phyloP scores from a whole-genome alignment of 345 rosid genomes.

The Iberis pinnata region DNA sequence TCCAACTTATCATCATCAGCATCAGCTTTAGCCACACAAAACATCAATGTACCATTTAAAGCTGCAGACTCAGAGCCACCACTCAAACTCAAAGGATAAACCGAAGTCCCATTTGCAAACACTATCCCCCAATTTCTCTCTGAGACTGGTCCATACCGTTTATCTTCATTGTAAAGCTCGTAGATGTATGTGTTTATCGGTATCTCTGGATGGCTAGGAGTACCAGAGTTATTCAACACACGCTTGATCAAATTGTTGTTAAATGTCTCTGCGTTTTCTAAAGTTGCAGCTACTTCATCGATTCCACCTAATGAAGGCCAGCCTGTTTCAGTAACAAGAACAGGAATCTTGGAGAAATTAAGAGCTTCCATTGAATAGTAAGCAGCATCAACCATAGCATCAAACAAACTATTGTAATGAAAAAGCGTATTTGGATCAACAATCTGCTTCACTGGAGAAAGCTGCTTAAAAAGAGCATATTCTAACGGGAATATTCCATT shows the following conservation, averaged over 20 bases:
- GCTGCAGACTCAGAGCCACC: conserved; percentile 25
- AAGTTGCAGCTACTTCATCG: conserved; percentile 68
- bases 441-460: conserved; percentile 77
- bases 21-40: conserved; percentile 71
- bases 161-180: conserved; percentile 88
- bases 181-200: conserved; percentile 75
- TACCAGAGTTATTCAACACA: conserved; percentile 75
- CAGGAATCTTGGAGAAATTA: conserved; percentile 61
- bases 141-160: conserved; percentile 58
- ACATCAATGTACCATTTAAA: conserved; percentile 44
- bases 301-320: conserved; percentile 94
- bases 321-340: conserved; percentile 86
- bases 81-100: conserved; percentile 55
- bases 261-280: conserved; percentile 67
- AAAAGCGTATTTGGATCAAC: conserved; percentile 95
- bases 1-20: conserved; percentile 63
- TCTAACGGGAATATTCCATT: conserved; percentile 85
- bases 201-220: conserved; percentile 66
- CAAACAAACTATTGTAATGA: conserved; percentile 89
- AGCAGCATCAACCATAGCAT: conserved; percentile 96
- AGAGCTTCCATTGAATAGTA: conserved; percentile 75
- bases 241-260: conserved; percentile 61
- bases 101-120: conserved; percentile 64
- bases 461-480: conserved; percentile 69
- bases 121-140: conserved; percentile 88